Evolutionary conservation across 2,329 filamentous ascomycete genomes (phyloP), one percentile per base, ranked within the genome.

Genomic region (Cytospora piceae): DNA sequence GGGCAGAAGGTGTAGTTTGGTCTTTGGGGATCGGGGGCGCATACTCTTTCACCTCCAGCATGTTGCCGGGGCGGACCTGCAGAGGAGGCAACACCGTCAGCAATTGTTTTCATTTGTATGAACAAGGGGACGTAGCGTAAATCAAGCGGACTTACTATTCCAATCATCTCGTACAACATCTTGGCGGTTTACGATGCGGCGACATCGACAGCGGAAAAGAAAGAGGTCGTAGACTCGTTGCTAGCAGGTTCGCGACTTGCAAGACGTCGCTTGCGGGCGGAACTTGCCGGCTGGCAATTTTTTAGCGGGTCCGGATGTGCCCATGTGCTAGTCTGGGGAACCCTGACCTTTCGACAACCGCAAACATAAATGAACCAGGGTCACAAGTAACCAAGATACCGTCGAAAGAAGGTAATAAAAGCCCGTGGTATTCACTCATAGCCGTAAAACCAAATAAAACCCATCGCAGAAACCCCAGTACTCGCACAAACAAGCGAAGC

Each of bases 111-210:
- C 2, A 31, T 1, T 1, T 39, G 20, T 31, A 4, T 14, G 1
- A 5, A 24, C n/a, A 24, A 37, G 46, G 46, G 5, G n/a, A 12
- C 11, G 22, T 14, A 14, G n/a, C 11, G 46, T 3, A 14, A 4
- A 14, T n/a, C 9, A 49, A 4, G 3, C 3, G n/a, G 14, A 82
- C 90, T 74, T 82, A 97, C 95, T 81, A 97, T 90, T 78, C 92
- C 95, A 79, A 99, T 95, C 75, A 98, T 83, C 83, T 99, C 95
- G 84, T 99, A 99, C 81, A 99, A 83, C 95, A 99, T 97, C 71
- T 77, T 84, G 76, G 72, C 67, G 61, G 54, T 51, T 53, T 56
- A 55, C 56, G 56, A 51, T 68, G 63, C 61, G 58, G 49, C 67
- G 49, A 58, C 67, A 64, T 64, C 34, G 58, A 64, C 46, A 29